Evolutionary conservation across 441 rosid genomes (phyloP), one percentile per base, ranked within the genome.

Genomic region (Gossypium aridum): DNA sequence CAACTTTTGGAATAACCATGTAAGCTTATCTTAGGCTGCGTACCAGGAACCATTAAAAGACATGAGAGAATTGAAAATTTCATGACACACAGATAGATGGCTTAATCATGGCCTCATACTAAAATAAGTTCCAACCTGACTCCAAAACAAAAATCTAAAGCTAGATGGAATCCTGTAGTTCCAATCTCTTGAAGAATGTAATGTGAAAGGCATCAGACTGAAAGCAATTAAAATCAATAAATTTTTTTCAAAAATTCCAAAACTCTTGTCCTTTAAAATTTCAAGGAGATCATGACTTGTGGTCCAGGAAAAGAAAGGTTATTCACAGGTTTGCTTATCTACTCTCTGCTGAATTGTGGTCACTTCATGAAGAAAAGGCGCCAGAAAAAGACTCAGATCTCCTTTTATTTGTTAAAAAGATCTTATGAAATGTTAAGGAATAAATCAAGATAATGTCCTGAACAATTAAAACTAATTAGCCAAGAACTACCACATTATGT

Each of bases 401-500:
- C 56, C 0, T 13, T 22, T 62, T 19, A 23, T 59, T 23, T 3
- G 56, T 43, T 23, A 45, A 72, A 60, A 60, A 7, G 4, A 45
- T 37, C n/a, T 16, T 43, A 1, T 16, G 25, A 60, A 68, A 26
- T 25, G 39, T 68, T 49, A 68, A 43, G 59, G 68, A 43, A 25
- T 60, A 25, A 56, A 61, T 45, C 69, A 17, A 16, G 76, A 51
- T 63, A 17, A 73, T 16, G 16, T 16, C 45, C 25, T 9, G 39
- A 23, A 25, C 59, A 13, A 73, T 13, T 73, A 73, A 43, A 39
- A 60, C 25, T 43, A 62, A 73, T 53, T 47, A 12, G 69, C 17
- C 10, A 25, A 25, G 28, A 43, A 73, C 70, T 49, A 62, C 53
- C 70, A 63, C 76, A 49, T 62, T 69, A 73, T 49, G 76, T 53